phyloP scores from a whole-genome alignment of 345 rosid genomes.

The Cochlearia excelsa region DNA sequence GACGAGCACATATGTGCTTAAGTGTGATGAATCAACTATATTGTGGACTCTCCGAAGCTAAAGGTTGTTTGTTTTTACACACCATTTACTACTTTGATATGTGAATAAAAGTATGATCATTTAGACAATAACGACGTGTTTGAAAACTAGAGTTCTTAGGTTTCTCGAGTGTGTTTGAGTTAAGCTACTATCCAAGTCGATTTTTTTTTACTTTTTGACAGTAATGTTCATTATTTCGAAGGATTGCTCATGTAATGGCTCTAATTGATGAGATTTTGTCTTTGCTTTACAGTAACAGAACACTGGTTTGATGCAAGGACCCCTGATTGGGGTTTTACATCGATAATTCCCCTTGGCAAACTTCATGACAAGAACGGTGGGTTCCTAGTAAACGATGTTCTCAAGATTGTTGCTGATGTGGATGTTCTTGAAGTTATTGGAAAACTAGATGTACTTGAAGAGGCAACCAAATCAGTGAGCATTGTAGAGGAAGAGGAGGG shows the following conservation, averaged over 20 bases:
- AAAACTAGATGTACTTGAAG: slow-evolving; percentile 6
- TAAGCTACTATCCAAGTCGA: too few relatives aligned
- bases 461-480: too few relatives aligned
- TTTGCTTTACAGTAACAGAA: neutral
- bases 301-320: slow-evolving; percentile 8
- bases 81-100: too few relatives aligned
- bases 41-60: neutral
- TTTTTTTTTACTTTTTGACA: too few relatives aligned
- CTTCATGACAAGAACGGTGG: slow-evolving; percentile 6
- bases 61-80: neutral
- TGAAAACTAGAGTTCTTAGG: too few relatives aligned
- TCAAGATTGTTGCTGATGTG: slow-evolving; percentile 65
- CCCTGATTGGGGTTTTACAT: neutral
- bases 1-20: slow-evolving; percentile 60
- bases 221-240: too few relatives aligned
- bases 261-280: neutral
- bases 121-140: too few relatives aligned
- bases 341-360: neutral
- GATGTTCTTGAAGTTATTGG: slow-evolving; percentile 26
- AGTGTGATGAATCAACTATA: slow-evolving; percentile 45
- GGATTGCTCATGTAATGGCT: too few relatives aligned
- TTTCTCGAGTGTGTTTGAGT: too few relatives aligned
- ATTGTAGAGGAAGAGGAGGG: neutral
- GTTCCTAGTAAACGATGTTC: slow-evolving; percentile 45
- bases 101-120: too few relatives aligned